A percentile compares a stretch with the other conserved stretches of the same genome.
These are phyloP conservation scores for Candida coleopterorum DNA, from an alignment of 805 yeast genomes.

Conservation along the genomic window DNA sequence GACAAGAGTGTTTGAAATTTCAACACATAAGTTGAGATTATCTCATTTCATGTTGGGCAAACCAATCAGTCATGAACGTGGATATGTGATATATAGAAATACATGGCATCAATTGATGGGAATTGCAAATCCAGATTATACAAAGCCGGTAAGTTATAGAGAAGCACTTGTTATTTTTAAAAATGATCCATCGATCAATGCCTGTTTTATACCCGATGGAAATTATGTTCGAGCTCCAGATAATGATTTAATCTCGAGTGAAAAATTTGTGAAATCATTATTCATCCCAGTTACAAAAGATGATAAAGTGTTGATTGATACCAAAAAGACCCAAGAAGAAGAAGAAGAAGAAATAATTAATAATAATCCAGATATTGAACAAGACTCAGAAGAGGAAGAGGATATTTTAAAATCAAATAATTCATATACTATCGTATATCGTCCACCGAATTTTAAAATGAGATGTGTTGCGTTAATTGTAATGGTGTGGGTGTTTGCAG, in stretches of 20 bases:
- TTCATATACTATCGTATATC: constrained; percentile 70
- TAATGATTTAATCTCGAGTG: constrained; percentile 61
- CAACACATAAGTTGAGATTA: constrained; percentile 57
- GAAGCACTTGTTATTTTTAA: constrained; percentile 44
- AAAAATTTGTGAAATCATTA: constrained; percentile 56
- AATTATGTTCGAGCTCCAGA: constrained; percentile 81
- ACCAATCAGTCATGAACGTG: constrained; percentile 65
- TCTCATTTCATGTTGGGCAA: constrained; percentile 75
- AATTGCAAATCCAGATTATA: constrained; percentile 47
- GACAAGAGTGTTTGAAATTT: constrained; percentile 52
- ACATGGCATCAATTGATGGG: constrained; percentile 39
- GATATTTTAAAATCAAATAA: constrained; percentile 36
- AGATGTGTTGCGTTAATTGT: constrained; percentile 50
- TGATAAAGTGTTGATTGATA: constrained; percentile 48
- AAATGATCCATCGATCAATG: constrained; percentile 36
- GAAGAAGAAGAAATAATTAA: too few relatives aligned
- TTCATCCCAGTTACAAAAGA: constrained; percentile 82
- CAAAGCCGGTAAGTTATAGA: constrained; percentile 47
- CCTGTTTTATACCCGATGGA: constrained; percentile 79
- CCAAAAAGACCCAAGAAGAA: constrained; percentile 5
- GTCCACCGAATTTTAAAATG: constrained; percentile 71
- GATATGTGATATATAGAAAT: constrained; percentile 55
- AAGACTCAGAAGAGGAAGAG: constrained; percentile 11
- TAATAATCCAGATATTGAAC: background rate
- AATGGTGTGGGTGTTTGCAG: constrained; percentile 45